Percentiles rank a stretch among this genome's conserved stretches.
These are phyloP conservation scores for Cairneyella variabilis DNA, from an alignment of 495 filamentous ascomycete species.

Conservation along the genomic window DNA sequence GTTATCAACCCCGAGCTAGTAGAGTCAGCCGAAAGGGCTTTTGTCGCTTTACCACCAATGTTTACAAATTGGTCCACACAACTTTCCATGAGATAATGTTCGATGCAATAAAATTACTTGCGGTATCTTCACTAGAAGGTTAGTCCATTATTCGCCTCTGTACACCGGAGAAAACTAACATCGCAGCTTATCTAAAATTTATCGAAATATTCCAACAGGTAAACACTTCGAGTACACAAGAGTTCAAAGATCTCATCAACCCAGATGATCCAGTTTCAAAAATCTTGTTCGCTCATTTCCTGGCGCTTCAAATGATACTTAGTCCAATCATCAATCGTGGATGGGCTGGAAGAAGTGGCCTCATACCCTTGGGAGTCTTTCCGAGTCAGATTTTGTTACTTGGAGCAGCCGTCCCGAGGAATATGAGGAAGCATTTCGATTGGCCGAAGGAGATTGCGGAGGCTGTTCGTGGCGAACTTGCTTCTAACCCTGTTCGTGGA, in stretches of 20 bases:
- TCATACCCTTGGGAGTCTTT: neutral
- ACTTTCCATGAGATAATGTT: constrained; percentile 9
- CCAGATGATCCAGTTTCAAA: constrained; percentile 4
- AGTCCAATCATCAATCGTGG: constrained; percentile 19
- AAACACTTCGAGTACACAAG: neutral
- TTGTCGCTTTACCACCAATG: neutral
- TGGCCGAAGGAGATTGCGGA: constrained; percentile 18
- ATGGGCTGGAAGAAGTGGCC: neutral
- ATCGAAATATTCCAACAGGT: constrained; percentile 11
- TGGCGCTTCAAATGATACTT: constrained; percentile 20
- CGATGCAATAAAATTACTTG: constrained; percentile 4
- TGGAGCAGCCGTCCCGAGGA: neutral
- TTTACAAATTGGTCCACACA: neutral
- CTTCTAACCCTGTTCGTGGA: neutral
- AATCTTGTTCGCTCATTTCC: constrained; percentile 21
- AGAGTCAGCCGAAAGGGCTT: constrained; percentile 11
- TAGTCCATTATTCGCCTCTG: neutral
- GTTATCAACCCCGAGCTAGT: constrained; percentile 12
- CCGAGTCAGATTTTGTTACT: constrained; percentile 8
- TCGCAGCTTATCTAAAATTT: constrained; percentile 22
- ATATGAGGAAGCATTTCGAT: neutral
- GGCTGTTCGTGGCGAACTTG: constrained; percentile 1
- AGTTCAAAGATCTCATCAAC: constrained; percentile 13
- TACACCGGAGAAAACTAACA: neutral
- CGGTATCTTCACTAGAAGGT: constrained; percentile 15